A percentile compares a stretch with the other conserved stretches of the same genome.
Conservation (phyloP, 176 grass and related monocot genomes). For the Themeda triandra region DNA sequence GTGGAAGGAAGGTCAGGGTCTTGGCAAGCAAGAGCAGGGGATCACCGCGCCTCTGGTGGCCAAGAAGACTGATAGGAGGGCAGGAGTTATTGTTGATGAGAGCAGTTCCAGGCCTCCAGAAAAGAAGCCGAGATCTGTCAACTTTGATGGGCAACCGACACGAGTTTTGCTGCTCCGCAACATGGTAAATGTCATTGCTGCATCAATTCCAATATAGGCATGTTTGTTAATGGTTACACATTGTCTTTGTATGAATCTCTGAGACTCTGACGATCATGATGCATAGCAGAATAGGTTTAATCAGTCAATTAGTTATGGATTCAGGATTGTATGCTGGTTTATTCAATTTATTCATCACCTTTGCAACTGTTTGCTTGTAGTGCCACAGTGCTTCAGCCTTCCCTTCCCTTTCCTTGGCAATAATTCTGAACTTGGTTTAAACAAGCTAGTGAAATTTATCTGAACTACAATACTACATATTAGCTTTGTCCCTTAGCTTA, state of each 20-base stretch:
- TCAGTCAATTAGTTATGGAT: neutral
- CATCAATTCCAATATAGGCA: neutral
- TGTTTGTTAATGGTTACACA: neutral
- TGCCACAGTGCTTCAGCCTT: neutral
- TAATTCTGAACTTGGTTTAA: neutral
- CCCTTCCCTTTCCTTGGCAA: no score
- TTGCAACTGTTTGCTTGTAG: neutral
- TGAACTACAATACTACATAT: neutral
- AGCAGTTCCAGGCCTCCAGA: constrained; percentile 46
- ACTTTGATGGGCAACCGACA: constrained; percentile 60
- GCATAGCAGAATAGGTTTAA: neutral
- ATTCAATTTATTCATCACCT: neutral
- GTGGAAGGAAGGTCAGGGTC: constrained; percentile 97
- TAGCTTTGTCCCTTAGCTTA: neutral
- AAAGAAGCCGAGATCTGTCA: constrained; percentile 74
- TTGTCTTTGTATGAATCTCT: neutral
- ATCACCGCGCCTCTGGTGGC: constrained; percentile 81
- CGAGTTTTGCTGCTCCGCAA: constrained; percentile 81
- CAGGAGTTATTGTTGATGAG: constrained; percentile 85
- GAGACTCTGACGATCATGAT: neutral
- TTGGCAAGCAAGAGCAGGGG: constrained; percentile 90
- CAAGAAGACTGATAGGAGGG: constrained; percentile 83
- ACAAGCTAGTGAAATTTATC: neutral
- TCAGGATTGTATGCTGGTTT: neutral
- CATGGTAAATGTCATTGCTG: constrained; percentile 51